Evolutionary conservation across 2,329 filamentous ascomycete species (phyloP).

Genomic region (Apiospora malaysiana): DNA sequence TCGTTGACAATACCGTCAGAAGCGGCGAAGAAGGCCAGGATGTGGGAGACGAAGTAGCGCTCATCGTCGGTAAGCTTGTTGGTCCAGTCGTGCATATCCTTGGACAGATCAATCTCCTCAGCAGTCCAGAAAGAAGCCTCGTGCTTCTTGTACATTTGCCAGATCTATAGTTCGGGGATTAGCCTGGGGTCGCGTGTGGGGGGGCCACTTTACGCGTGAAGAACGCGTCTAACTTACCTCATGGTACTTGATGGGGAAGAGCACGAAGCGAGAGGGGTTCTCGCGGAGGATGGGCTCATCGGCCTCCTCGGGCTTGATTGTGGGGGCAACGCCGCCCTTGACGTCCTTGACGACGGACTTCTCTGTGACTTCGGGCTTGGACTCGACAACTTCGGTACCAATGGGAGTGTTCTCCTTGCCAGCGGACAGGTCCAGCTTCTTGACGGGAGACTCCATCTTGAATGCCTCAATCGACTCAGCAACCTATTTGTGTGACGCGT

Average conservation of each 20-base stretch:
- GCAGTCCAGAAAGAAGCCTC: constrained; percentile 99
- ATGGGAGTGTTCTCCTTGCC: constrained; percentile 82
- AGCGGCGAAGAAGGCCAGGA: constrained; percentile 98
- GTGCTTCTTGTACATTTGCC: constrained; percentile 99
- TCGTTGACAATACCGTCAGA: constrained; percentile 99
- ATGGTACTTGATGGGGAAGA: constrained; percentile 99
- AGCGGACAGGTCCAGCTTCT: constrained; percentile 83
- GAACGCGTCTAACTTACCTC: constrained; percentile 74
- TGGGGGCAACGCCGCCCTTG: constrained; percentile 50
- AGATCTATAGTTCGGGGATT: constrained; percentile 73
- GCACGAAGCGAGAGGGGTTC: constrained; percentile 94
- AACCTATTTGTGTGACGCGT: constrained; percentile 60
- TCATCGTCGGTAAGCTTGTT: constrained; percentile 96
- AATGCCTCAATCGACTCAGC: constrained; percentile 85
- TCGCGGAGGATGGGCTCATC: constrained; percentile 93
- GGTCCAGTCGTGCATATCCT: constrained; percentile 99
- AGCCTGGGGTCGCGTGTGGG: constrained; percentile 34
- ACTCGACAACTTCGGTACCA: constrained; percentile 60
- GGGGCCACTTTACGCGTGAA: constrained; percentile 73
- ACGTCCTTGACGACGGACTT: constrained; percentile 49
- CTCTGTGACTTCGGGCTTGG: constrained; percentile 64
- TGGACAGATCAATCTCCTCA: constrained; percentile 98
- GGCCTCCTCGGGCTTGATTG: constrained; percentile 71
- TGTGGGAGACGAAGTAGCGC: constrained; percentile 97
- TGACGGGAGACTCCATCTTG: constrained; percentile 91